phyloP scores from a whole-genome alignment of 176 grass and related monocot genomes.

The Tuctoria greenei region DNA sequence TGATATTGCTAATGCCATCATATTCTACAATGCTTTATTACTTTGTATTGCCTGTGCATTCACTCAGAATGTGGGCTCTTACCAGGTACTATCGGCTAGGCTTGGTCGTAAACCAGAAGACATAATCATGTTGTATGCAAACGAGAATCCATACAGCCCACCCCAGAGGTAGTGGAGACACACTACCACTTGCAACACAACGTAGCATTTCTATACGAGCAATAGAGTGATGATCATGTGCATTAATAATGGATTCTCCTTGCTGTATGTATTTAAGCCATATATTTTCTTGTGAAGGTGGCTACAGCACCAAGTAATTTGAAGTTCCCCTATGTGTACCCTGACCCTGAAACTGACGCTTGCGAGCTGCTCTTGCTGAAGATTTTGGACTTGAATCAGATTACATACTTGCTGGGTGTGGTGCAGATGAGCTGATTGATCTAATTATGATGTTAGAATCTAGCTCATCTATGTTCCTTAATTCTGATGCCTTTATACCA shows the following conservation, averaged over 20 bases:
- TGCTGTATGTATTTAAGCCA: not conserved
- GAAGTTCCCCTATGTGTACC: slow-evolving; percentile 96
- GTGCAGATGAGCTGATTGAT: slow-evolving; percentile 97
- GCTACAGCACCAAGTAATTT: slow-evolving; percentile 61
- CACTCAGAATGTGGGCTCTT: no score
- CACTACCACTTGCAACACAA: no score
- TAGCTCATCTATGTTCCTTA: not conserved
- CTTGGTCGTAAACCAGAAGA: slow-evolving; percentile 92
- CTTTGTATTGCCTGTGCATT: no score
- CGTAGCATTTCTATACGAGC: not conserved
- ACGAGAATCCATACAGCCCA: slow-evolving; percentile 97
- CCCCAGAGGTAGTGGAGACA: no score
- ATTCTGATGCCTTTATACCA: not conserved
- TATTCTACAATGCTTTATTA: no score
- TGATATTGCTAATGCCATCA: no score
- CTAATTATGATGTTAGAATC: slow-evolving; percentile 88
- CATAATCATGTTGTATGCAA: slow-evolving; percentile 91
- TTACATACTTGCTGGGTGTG: slow-evolving; percentile 92
- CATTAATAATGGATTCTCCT: slow-evolving; percentile 4
- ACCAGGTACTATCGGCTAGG: slow-evolving; percentile 69
- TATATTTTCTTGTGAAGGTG: slow-evolving; percentile 50
- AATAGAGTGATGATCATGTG: not conserved
- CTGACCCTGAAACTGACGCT: slow-evolving; percentile 85
- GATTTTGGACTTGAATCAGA: slow-evolving; percentile 85
- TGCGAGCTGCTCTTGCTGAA: slow-evolving; percentile 82